Conservation (phyloP, 1,139 yeast genomes). For the Candida sp. region DNA sequence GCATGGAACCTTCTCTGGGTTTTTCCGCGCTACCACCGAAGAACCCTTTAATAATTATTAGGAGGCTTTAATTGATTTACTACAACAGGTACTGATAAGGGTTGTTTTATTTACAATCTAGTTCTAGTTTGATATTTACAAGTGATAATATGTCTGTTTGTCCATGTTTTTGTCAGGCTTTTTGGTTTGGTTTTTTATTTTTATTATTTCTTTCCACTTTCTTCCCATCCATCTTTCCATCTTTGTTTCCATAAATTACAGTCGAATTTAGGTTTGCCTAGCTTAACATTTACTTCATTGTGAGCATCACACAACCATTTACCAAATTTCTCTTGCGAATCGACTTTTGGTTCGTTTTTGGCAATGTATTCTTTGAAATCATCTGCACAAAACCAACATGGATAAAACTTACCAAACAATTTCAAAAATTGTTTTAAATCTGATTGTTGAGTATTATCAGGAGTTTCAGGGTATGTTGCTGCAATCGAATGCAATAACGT, state of each 20-base stretch:
- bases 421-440: slow-evolving; percentile 71
- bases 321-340: slow-evolving; percentile 76
- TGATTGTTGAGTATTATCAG: slow-evolving; percentile 56
- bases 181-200: neutral
- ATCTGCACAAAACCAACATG: slow-evolving; percentile 92
- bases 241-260: slow-evolving; percentile 89
- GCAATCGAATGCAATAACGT: slow-evolving; percentile 88
- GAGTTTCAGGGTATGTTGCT: slow-evolving; percentile 78
- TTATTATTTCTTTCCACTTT: slow-evolving; percentile 4
- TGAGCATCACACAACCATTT: slow-evolving; percentile 95
- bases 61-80: too few species aligned
- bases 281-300: slow-evolving; percentile 79
- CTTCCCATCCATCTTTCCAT: slow-evolving; percentile 65
- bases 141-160: neutral
- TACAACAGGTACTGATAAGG: too few species aligned
- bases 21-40: too few species aligned
- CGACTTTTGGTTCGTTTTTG: slow-evolving; percentile 62
- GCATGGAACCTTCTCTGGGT: too few species aligned
- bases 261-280: slow-evolving; percentile 84
- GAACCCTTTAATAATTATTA: too few species aligned
- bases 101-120: neutral
- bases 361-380: slow-evolving; percentile 70
- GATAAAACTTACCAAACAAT: slow-evolving; percentile 79
- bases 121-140: neutral
- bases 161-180: too few species aligned